phyloP scores from a whole-genome alignment of 2,329 filamentous ascomycete genomes.

The Penicillium frequentans region DNA sequence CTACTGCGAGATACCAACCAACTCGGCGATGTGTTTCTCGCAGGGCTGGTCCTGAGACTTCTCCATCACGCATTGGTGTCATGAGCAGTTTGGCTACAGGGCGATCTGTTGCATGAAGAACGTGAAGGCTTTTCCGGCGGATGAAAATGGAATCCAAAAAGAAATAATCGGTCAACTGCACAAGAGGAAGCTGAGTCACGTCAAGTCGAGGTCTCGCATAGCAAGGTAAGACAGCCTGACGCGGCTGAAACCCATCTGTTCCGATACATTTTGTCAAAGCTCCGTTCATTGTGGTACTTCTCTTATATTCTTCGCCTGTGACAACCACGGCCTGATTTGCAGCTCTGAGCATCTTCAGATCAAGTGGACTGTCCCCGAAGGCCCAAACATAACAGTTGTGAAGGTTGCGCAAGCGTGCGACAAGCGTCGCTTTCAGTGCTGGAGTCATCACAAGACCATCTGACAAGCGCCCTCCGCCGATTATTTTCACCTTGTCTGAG shows the following conservation, averaged over 20 bases:
- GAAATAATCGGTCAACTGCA: too few relatives aligned
- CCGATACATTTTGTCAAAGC: neutral
- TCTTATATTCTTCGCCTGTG: slow-evolving; percentile 46
- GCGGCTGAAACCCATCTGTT: neutral
- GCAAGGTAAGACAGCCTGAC: neutral
- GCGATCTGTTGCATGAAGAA: too few relatives aligned
- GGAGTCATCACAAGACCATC: slow-evolving; percentile 55
- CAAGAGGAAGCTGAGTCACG: too few relatives aligned
- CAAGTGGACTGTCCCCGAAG: slow-evolving; percentile 61
- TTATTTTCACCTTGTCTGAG: slow-evolving; percentile 46
- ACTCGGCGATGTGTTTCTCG: too few relatives aligned
- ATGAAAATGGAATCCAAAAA: too few relatives aligned
- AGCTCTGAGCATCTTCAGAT: slow-evolving; percentile 56
- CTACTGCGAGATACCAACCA: too few relatives aligned
- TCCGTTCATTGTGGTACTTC: slow-evolving; percentile 56
- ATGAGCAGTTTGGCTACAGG: too few relatives aligned
- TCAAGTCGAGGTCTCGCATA: too few relatives aligned
- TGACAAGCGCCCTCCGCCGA: slow-evolving; percentile 53
- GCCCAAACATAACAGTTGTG: slow-evolving; percentile 49
- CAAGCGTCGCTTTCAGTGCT: slow-evolving; percentile 51
- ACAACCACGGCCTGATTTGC: slow-evolving; percentile 59
- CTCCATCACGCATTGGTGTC: too few relatives aligned
- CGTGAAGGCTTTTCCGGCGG: too few relatives aligned
- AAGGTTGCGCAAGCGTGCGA: slow-evolving; percentile 21
- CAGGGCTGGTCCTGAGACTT: too few relatives aligned